Evolutionary conservation across 2,329 filamentous ascomycete species (phyloP), one percentile per base, ranked within the genome.

Genomic region (Fusarium sp.): DNA sequence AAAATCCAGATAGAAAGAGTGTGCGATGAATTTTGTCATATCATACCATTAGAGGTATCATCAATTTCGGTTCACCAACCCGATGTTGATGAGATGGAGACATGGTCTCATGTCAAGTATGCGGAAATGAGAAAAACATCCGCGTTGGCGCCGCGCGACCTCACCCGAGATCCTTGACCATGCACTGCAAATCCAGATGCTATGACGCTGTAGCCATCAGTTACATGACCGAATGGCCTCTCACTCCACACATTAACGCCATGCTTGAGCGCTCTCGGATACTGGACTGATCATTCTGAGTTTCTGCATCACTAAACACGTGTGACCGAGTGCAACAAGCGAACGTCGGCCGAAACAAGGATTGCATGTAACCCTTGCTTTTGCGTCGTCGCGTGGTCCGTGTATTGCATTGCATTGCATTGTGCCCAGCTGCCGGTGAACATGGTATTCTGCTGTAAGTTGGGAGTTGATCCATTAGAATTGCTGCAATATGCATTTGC

Each of bases 1-100:
- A 44, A 39, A 58, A 13, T 36, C 14, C 36, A 22, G 34, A 53
- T 43, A 45, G 22, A 58, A 44, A 48, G 39, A 40, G 55, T 52
- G 55, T 50, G 44, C 50, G 49, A 64, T 52, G 63, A 56, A 54
- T 70, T 64, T 57, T 65, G 57, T 58, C 51, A 49, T 33, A 45
- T 58, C 55, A 40, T 54, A 15, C 13, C 28, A 31, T 31, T 54
- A n/a, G 28, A 31, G 46, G 50, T 55, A 34, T 58, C 54, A 44
- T 42, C 48, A 69, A 74, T 68, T 60, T 61, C 67, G 57, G 63
- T 55, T 68, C 49, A 45, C 42, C 48, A 54, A 43, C 61, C 55
- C 55, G 58, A 66, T 61, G 62, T 45, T 55, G 65, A 70, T 66
- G 54, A 55, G 60, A 70, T 60, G 50, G 62, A 58, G 66, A 58